Percentiles rank a stretch among this genome's conserved stretches.
Conservation (phyloP, 2,329 filamentous ascomycete species). For the Penicillium sp. region DNA sequence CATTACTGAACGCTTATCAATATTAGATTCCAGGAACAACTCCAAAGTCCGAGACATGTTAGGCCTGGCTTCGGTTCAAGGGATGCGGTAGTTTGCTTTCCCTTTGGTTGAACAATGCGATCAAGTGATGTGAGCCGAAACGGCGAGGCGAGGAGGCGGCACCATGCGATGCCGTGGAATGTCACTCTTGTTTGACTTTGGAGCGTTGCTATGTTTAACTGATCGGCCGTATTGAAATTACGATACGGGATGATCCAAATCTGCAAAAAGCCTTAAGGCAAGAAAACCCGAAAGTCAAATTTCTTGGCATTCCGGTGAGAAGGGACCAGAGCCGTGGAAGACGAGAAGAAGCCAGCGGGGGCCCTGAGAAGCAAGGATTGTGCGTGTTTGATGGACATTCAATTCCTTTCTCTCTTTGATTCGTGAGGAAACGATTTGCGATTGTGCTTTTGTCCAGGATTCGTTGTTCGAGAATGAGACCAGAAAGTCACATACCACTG, state of each 20-base stretch:
- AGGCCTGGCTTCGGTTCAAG: no score
- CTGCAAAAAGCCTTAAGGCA: not conserved
- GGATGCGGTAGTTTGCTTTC: not conserved
- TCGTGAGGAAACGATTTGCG: not conserved
- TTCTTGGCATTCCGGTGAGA: not conserved
- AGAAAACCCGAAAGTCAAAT: not conserved
- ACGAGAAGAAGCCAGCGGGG: no score
- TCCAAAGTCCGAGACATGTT: not conserved
- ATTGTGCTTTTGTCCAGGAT: not conserved
- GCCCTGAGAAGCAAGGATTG: not conserved
- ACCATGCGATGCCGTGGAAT: not conserved
- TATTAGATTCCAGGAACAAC: not conserved
- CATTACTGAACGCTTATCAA: not conserved
- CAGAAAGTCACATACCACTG: slow-evolving; percentile 9
- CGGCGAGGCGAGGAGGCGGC: not conserved
- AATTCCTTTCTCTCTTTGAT: not conserved
- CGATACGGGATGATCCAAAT: not conserved
- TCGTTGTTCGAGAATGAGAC: not conserved
- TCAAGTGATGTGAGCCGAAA: not conserved
- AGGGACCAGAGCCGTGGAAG: not conserved
- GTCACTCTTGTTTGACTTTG: not conserved
- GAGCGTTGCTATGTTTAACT: slow-evolving; percentile 1
- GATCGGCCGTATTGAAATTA: slow-evolving; percentile 3
- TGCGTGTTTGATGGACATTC: not conserved
- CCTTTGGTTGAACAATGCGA: not conserved